Base-by-base conservation (phyloP, 2,329 filamentous ascomycete species). In the Xylaria sp. region DNA sequence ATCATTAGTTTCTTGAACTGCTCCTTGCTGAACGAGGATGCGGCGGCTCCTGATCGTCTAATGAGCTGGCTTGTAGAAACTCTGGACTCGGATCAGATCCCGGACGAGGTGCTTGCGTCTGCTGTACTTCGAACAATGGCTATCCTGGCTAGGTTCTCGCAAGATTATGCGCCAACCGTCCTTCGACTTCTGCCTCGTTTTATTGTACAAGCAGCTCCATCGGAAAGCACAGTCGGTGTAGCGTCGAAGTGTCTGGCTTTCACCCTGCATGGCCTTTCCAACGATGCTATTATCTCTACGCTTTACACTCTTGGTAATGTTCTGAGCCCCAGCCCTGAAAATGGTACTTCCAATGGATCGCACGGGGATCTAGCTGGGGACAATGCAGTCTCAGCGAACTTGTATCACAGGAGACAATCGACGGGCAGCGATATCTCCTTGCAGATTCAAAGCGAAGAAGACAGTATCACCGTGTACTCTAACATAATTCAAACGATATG, bases 401-500 rank as follows among this genome's bases (percentile, higher is more conserved):
- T 85, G 0, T 86, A 86, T 59, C 74, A 75, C 37, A 78, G 79
- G 55, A 78, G 81, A 52, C 81, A 85, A 63, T 81, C 86, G 59
- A 84, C 83, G 2, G 90, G 87, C 39, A 95, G 91, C 71, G 83
- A 88, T 46, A 89, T 96, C 57, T 96, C 93, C 1, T 75, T 99
- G 30, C 82, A 87, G 30, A 79, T 88, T 44, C 84, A 82, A 62
- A 87, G 86, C 18, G 89, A 94, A 52, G 91, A 95, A 68, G 92
- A 96, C 63, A 87, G 85, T 1, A 85, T 86, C 3, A 77, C 85
- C 35, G 87, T 92, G 0, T 92, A 95, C 71, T 85, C 86, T 42
- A 95, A 93, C 63, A 89, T 97, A n/a, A 86, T 97, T n/a, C 88
- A 95, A 70, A 91, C 93, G 0, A 93, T 99, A 62, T 93, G 95